A percentile compares a stretch with the other conserved stretches of the same genome.
Conservation (phyloP, 345 rosid species). For the Pistacia vera region DNA sequence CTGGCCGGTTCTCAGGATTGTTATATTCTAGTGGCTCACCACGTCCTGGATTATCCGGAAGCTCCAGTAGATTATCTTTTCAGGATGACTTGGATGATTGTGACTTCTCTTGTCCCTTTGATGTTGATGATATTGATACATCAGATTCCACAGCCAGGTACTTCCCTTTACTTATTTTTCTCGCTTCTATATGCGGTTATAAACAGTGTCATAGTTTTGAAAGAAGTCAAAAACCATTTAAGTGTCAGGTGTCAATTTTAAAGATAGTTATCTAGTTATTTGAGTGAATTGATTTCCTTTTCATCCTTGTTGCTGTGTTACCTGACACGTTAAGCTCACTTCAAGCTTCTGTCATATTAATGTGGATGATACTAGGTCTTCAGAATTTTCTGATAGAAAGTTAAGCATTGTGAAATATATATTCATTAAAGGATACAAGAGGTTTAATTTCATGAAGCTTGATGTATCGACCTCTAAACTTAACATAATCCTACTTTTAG, state of each 20-base stretch:
- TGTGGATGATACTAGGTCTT: background rate
- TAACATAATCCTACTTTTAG: background rate
- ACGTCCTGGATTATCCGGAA: constrained; percentile 73
- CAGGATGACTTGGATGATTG: constrained; percentile 78
- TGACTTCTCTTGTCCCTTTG: constrained; percentile 90
- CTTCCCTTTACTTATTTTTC: constrained; percentile 4
- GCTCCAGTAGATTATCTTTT: constrained; percentile 85
- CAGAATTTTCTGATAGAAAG: background rate
- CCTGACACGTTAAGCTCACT: background rate
- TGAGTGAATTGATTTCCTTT: background rate
- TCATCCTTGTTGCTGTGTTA: background rate
- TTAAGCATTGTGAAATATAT: background rate
- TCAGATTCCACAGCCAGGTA: constrained; percentile 68
- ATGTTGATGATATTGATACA: constrained; percentile 77
- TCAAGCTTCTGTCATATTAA: background rate
- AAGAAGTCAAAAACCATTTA: background rate
- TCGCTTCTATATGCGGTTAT: background rate
- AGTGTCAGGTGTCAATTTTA: background rate
- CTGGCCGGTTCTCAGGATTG: constrained; percentile 84
- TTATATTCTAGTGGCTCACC: constrained; percentile 88
- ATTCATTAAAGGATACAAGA: background rate
- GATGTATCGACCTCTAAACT: background rate
- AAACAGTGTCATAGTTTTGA: background rate
- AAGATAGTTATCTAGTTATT: background rate
- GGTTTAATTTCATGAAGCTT: background rate